Evolutionary conservation across 768 basidiomycete genomes (phyloP).

Genomic region (Pisolithus orientalis): DNA sequence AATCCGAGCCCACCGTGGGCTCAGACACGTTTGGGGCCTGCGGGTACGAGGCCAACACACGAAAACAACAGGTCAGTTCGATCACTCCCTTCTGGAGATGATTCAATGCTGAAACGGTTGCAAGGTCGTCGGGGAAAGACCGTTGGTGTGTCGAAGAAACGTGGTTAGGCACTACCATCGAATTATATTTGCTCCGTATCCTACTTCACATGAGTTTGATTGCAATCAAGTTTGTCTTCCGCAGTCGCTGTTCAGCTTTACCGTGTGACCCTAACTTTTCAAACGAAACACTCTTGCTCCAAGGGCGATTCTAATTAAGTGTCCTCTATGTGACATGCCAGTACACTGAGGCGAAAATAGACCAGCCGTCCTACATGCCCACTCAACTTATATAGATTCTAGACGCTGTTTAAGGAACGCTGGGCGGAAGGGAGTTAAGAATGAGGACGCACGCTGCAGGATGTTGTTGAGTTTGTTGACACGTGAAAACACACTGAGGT

Average conservation of each 20-base stretch:
- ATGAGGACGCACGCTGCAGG: constrained; percentile 60
- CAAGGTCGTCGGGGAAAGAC: constrained; percentile 92
- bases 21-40: constrained; percentile 90
- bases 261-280: no score
- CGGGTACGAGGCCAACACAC: constrained; percentile 99
- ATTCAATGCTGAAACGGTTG: not conserved
- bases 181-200: constrained; percentile 2
- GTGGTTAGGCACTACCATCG: constrained; percentile 34
- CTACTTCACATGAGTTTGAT: not conserved
- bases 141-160: constrained; percentile 94
- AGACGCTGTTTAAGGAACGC: constrained; percentile 8
- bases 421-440: not conserved
- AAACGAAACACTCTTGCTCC: no score
- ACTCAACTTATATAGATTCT: constrained; percentile 20
- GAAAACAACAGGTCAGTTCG: constrained; percentile 83
- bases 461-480: constrained; percentile 92
- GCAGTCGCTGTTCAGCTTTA: no score
- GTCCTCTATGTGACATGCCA: no score
- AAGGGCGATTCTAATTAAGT: no score
- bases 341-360: no score
- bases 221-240: not conserved
- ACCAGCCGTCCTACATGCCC: no score
- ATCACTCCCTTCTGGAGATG: not conserved
- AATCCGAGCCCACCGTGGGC: constrained; percentile 93
- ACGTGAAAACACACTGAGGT: constrained; percentile 88